Evolutionary conservation across 2,329 filamentous ascomycete species (phyloP).

Genomic region (Colletotrichum sp.): DNA sequence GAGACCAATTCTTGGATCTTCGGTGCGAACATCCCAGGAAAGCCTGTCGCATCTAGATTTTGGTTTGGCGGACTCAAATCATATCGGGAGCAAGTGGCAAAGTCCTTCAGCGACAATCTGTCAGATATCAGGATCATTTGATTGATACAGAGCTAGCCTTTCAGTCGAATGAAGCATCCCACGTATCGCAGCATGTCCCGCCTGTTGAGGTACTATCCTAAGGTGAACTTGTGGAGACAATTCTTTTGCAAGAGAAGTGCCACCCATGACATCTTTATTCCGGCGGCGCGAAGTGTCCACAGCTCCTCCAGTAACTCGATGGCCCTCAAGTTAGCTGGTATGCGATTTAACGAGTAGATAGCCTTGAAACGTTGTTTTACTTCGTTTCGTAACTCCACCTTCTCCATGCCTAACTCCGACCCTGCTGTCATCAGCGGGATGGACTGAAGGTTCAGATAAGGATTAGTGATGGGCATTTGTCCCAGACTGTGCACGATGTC

Average conservation of each 20-base stretch:
- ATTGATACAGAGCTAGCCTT: background rate
- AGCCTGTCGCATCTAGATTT: background rate
- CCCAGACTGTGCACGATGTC: background rate
- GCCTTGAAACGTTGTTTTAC: background rate
- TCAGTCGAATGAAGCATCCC: background rate
- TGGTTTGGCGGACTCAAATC: background rate
- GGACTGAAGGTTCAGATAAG: background rate
- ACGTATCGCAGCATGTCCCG: fast-evolving
- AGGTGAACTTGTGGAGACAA: background rate
- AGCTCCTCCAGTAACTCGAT: background rate
- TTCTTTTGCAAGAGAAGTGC: background rate
- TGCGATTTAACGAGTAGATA: background rate
- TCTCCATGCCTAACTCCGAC: background rate
- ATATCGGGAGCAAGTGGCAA: background rate
- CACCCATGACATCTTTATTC: background rate
- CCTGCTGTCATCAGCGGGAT: background rate
- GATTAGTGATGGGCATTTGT: background rate
- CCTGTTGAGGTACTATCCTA: background rate
- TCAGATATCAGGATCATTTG: background rate
- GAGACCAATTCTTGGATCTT: background rate
- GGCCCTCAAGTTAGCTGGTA: background rate
- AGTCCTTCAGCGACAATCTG: background rate
- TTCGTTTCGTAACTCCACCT: background rate
- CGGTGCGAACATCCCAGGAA: background rate
- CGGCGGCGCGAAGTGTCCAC: background rate